Evolutionary conservation across 176 grass and related monocot species (phyloP).

Genomic region (Poa pratensis): DNA sequence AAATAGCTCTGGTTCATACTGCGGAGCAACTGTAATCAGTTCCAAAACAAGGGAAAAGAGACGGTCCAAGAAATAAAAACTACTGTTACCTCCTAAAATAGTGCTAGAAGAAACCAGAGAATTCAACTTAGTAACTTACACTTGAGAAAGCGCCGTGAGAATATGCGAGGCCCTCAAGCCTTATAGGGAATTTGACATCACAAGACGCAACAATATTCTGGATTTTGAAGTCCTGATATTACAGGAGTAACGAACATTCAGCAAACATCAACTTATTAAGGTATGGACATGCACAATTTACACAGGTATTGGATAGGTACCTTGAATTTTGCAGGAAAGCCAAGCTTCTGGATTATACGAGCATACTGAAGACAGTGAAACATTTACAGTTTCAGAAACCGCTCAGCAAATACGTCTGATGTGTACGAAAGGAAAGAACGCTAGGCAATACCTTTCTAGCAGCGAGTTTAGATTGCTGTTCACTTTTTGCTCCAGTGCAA

Average conservation of each 20-base stretch:
- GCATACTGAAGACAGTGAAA: conserved; percentile 58
- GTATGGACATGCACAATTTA: neutral
- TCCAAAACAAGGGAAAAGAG: neutral
- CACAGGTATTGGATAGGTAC: conserved; percentile 33
- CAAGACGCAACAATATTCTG: conserved; percentile 81
- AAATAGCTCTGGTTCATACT: conserved; percentile 85
- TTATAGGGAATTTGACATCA: conserved; percentile 78
- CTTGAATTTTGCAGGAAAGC: conserved; percentile 82
- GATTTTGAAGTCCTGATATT: conserved; percentile 67
- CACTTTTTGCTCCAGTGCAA: conserved; percentile 78
- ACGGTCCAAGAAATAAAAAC: neutral
- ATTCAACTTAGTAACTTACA: conserved; percentile 61
- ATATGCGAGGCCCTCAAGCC: conserved; percentile 76
- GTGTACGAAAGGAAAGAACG: neutral
- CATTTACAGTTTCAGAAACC: conserved; percentile 15
- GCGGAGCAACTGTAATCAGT: neutral
- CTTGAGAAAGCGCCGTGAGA: conserved; percentile 79
- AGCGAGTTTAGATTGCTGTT: conserved; percentile 74
- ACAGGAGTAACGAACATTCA: conserved; percentile 3
- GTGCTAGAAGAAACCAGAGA: neutral
- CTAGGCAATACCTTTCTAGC: conserved; percentile 57
- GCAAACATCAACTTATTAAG: conserved; percentile 11
- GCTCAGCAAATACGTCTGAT: neutral
- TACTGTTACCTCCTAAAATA: neutral
- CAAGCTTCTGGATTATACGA: conserved; percentile 79